Evolutionary conservation across 1,139 yeast genomes (phyloP).

Genomic region (Meyerozyma elateridarum): DNA sequence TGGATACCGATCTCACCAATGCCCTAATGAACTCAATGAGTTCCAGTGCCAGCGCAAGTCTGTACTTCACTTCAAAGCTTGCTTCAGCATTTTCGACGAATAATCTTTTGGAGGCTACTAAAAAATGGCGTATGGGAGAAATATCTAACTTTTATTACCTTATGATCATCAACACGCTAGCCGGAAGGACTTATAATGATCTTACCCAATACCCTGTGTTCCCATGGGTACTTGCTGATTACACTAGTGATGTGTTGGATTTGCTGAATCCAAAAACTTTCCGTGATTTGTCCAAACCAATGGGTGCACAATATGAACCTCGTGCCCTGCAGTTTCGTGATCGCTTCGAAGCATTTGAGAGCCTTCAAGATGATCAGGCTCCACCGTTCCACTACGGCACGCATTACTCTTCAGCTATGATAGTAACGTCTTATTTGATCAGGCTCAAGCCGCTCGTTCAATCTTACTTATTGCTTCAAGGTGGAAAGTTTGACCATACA

Average conservation of each 20-base stretch:
- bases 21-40: slow-evolving; percentile 23
- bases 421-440: slow-evolving; percentile 72
- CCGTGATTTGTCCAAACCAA: slow-evolving; percentile 76
- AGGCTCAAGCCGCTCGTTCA: slow-evolving; percentile 76
- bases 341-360: slow-evolving; percentile 61
- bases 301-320: slow-evolving; percentile 73
- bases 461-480: slow-evolving; percentile 72
- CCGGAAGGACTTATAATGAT: slow-evolving; percentile 85
- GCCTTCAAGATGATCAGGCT: slow-evolving; percentile 35
- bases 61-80: slow-evolving; percentile 28
- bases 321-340: slow-evolving; percentile 63
- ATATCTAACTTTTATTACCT: slow-evolving; percentile 78
- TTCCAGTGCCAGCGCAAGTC: slow-evolving; percentile 10
- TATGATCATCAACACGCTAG: slow-evolving; percentile 72
- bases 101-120: slow-evolving; percentile 49
- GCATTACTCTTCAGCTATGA: slow-evolving; percentile 90
- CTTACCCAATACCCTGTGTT: slow-evolving; percentile 85
- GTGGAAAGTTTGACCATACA: slow-evolving; percentile 84
- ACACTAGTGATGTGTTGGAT: slow-evolving; percentile 61
- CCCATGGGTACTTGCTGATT: slow-evolving; percentile 87
- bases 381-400: slow-evolving; percentile 91
- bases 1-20: slow-evolving; percentile 48
- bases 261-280: slow-evolving; percentile 54
- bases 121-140: slow-evolving; percentile 69
- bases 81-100: slow-evolving; percentile 32